Base-by-base conservation (phyloP, 2,329 filamentous ascomycete species). In the Penicillium expansum region DNA sequence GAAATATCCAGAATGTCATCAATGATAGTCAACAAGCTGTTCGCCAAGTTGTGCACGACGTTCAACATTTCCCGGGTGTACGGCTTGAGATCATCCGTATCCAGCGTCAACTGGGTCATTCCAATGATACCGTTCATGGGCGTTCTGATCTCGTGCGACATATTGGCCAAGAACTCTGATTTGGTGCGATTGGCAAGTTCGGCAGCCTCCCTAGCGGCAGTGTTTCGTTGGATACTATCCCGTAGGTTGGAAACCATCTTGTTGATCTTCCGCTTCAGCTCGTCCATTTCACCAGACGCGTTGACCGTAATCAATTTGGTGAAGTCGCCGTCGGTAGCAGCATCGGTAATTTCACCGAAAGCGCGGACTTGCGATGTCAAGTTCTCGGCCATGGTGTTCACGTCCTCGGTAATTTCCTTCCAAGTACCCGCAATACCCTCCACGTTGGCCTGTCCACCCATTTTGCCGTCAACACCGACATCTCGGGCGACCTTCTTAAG, bases 21-120 rank as follows among this genome's bases (percentile, higher is more conserved):
- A 70, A 99, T 97, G 67, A 99, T 97, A 48, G 93, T 97, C 68
- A 99, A 79, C 67, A 99, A 79, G 77, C 93, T 96, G 78, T 97
- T 97, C 64, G 93, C 94, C 65, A 97, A 81, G 70, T 95, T 96
- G 77, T 97, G 93, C 66, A 99, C 93, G 69, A 97, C 96, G 67
- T 97, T 97, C 74, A 97, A 80, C 93, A 97, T 97, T 77, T 99
- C 94, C 66, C 94, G 87, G 69, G 97, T 94, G 69, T 96, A 95
- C 69, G 92, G 90, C 44, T 92, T 96, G 57, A 99, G 81, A 71
- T 97, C 89, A 71, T 97, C 89, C 38, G 93, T 97, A 72, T 99
- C 94, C 52, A 99, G 82, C 1, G 94, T 97, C 55, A 99, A 82
- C 74, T 97, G 92, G 3, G 92, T 97, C 93, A 97, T 97, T 69